Evolutionary conservation across 495 filamentous ascomycete genomes (phyloP).

Genomic region (Bombardia bombarda): DNA sequence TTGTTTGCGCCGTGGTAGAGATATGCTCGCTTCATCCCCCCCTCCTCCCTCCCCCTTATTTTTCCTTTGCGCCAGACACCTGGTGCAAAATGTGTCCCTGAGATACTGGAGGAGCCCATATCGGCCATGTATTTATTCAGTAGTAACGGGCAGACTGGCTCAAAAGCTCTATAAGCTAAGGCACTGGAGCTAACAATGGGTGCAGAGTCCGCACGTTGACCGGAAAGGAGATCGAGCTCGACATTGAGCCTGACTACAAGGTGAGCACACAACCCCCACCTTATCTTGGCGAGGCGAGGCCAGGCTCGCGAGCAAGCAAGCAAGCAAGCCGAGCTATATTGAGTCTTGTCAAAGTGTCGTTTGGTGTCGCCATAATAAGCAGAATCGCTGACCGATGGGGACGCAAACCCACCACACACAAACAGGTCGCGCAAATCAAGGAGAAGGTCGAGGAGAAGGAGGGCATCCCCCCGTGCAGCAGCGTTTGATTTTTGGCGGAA

Average conservation of each 20-base stretch:
- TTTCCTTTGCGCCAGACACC: too few relatives aligned
- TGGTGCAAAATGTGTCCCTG: too few relatives aligned
- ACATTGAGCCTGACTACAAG: constrained; percentile 88
- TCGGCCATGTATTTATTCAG: too few relatives aligned
- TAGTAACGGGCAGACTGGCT: too few relatives aligned
- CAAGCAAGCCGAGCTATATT: too few relatives aligned
- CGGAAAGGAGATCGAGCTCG: constrained; percentile 96
- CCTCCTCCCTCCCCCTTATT: not conserved
- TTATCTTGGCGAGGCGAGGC: too few relatives aligned
- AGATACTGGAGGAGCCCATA: too few relatives aligned
- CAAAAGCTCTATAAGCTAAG: too few relatives aligned
- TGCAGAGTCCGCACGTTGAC: constrained; percentile 91
- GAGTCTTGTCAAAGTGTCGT: too few relatives aligned
- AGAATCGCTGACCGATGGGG: not conserved
- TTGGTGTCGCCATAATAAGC: not conserved
- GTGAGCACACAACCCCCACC: constrained; percentile 37
- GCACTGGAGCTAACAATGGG: not conserved
- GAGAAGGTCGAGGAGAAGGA: constrained; percentile 98
- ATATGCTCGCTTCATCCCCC: not conserved
- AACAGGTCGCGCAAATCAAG: constrained; percentile 86
- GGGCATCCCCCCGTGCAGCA: constrained; percentile 95
- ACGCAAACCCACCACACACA: not conserved
- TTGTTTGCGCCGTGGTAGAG: not conserved
- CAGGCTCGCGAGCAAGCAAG: too few relatives aligned
- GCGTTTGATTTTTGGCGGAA: constrained; percentile 89